Percentiles rank a stretch among this genome's conserved stretches.
phyloP scores from a whole-genome alignment of 352 stramenopile genomes.

The Globisporangium nunn region DNA sequence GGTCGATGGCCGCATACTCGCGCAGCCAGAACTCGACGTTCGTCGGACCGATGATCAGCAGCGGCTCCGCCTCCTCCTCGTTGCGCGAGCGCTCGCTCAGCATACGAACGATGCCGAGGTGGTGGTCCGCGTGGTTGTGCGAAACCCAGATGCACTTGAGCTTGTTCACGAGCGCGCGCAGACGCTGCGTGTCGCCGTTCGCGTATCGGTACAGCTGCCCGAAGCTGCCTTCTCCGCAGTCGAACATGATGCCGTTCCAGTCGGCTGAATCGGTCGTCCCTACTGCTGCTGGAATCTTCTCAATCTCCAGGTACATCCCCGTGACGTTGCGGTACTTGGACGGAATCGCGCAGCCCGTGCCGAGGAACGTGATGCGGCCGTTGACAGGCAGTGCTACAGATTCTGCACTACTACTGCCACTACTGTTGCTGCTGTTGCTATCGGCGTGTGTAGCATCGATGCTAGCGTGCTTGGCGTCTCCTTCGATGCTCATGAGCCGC shows the following conservation, averaged over 20 bases:
- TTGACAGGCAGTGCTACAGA: neutral
- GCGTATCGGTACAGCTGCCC: slow-evolving; percentile 86
- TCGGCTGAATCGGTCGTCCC: neutral
- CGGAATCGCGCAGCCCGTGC: slow-evolving; percentile 95
- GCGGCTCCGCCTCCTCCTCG: slow-evolving; percentile 36
- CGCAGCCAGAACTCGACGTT: slow-evolving; percentile 87
- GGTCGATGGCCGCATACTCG: slow-evolving; percentile 86
- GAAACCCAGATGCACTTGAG: slow-evolving; percentile 95
- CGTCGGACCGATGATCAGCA: slow-evolving; percentile 91
- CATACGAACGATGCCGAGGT: slow-evolving; percentile 91
- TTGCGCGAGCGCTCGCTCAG: slow-evolving; percentile 63
- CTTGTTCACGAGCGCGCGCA: slow-evolving; percentile 49
- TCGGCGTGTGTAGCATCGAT: neutral
- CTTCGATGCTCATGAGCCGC: neutral
- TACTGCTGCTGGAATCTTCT: neutral
- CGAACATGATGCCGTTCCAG: slow-evolving; percentile 85
- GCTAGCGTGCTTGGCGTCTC: neutral
- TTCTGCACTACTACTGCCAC: neutral
- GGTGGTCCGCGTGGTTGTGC: slow-evolving; percentile 97
- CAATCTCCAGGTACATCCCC: slow-evolving; percentile 88
- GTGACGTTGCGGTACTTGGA: slow-evolving; percentile 98
- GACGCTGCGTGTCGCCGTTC: slow-evolving; percentile 25
- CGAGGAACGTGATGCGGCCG: slow-evolving; percentile 90
- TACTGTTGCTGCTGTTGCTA: neutral
- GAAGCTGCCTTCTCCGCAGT: slow-evolving; percentile 95